A percentile compares a stretch with the other conserved stretches of the same genome.
These are phyloP conservation scores for Pigoraptor vietnamica DNA, from an alignment of 78 protist genomes.

Conservation along the genomic window DNA sequence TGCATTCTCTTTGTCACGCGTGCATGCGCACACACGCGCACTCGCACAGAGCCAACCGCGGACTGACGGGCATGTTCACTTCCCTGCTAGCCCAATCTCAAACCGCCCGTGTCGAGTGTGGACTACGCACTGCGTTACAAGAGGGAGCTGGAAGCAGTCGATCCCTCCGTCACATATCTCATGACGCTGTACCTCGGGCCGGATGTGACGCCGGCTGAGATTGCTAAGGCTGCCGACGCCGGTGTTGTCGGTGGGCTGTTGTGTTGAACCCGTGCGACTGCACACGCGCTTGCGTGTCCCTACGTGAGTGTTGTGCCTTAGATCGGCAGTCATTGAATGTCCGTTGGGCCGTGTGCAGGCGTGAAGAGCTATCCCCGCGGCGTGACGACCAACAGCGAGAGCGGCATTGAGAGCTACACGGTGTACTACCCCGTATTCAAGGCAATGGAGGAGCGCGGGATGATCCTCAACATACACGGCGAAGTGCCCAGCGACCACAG, in stretches of 20 bases:
- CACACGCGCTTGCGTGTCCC: too few species aligned
- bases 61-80: neutral
- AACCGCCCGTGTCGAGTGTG: constrained; percentile 3
- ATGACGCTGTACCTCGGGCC: constrained; percentile 24
- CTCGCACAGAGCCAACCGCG: neutral
- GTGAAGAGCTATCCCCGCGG: constrained; percentile 38
- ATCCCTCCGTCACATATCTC: neutral
- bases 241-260: constrained; percentile 2
- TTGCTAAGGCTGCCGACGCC: neutral
- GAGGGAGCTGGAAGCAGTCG: neutral
- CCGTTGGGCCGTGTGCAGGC: neutral
- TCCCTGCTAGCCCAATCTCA: constrained; percentile 17
- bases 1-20: too few species aligned
- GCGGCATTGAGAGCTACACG: constrained; percentile 30
- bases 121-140: neutral
- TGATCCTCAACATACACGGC: constrained; percentile 35
- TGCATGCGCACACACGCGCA: too few species aligned
- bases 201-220: neutral
- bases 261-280: too few species aligned
- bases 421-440: constrained; percentile 26
- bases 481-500: constrained; percentile 22
- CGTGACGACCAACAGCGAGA: constrained; percentile 24
- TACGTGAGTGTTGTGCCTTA: too few species aligned
- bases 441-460: constrained; percentile 24
- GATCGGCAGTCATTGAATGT: too few species aligned